Percentiles rank a stretch among this genome's conserved stretches.
Evolutionary conservation across 2,329 filamentous ascomycete genomes (phyloP).

Genomic region (Metarhizium sp.): DNA sequence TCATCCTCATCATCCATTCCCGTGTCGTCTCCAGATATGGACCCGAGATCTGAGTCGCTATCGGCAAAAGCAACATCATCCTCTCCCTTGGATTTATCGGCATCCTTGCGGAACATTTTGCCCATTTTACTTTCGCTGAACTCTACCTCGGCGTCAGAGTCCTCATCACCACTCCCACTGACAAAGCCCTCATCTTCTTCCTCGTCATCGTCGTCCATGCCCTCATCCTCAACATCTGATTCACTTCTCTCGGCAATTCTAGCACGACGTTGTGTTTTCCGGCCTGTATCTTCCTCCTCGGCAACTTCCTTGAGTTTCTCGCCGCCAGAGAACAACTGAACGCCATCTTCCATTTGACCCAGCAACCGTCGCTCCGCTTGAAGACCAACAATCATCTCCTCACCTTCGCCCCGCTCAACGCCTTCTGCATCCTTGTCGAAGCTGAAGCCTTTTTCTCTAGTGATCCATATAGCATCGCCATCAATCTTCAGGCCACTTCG

Average conservation of each 20-base stretch:
- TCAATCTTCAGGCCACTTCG: constrained; percentile 93
- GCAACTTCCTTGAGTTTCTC: constrained; percentile 52
- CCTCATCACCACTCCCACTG: constrained; percentile 42
- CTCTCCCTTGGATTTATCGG: constrained; percentile 42
- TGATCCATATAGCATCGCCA: constrained; percentile 91
- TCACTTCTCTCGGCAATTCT: constrained; percentile 52
- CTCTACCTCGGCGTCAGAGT: constrained; percentile 45
- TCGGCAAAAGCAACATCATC: constrained; percentile 87
- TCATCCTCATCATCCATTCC: constrained; percentile 31
- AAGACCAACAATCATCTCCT: constrained; percentile 85
- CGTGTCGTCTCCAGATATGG: constrained; percentile 53
- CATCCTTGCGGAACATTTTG: constrained; percentile 47
- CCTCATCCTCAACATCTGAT: constrained; percentile 45
- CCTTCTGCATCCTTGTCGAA: constrained; percentile 62
- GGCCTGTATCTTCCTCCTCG: constrained; percentile 45
- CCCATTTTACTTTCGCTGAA: constrained; percentile 52
- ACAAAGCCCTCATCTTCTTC: constrained; percentile 36
- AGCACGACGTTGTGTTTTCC: constrained; percentile 49
- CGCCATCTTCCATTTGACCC: constrained; percentile 71
- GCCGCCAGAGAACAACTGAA: constrained; percentile 78
- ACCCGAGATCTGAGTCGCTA: constrained; percentile 92
- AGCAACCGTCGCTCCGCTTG: constrained; percentile 76
- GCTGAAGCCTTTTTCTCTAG: constrained; percentile 59
- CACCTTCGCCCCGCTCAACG: constrained; percentile 78
- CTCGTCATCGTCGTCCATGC: constrained; percentile 21